phyloP scores from a whole-genome alignment of 2,329 filamentous ascomycete genomes.

The Talaromyces verruculosus region DNA sequence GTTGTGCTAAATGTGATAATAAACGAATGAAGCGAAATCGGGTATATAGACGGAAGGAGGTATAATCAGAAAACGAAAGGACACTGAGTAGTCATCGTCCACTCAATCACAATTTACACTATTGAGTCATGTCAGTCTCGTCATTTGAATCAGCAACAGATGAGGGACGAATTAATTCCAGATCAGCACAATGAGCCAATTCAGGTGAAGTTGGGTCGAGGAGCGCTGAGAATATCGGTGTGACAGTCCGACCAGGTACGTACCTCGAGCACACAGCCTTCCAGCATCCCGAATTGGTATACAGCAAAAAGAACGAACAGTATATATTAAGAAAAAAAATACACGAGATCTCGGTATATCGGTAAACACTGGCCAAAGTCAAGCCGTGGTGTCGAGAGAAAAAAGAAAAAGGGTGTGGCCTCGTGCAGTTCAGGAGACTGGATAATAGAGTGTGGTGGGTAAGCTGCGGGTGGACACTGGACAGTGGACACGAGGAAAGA shows the following conservation, averaged over 20 bases:
- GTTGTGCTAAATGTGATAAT: not conserved
- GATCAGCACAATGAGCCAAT: not conserved
- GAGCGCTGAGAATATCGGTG: not conserved
- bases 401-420: not conserved
- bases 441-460: constrained; percentile 6
- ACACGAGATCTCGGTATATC: not conserved
- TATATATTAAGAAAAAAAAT: not conserved
- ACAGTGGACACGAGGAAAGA: not conserved
- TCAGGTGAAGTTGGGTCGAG: not conserved
- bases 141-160: not conserved
- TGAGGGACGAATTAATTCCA: not conserved
- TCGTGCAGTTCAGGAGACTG: constrained; percentile 17
- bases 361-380: not conserved
- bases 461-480: not conserved
- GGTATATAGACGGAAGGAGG: constrained; percentile 6
- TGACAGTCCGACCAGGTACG: not conserved
- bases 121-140: constrained; percentile 9
- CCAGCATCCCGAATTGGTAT: constrained; percentile 8
- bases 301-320: not conserved
- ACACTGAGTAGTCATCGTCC: constrained; percentile 10
- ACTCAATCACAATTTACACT: not conserved
- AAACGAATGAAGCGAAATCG: constrained; percentile 2
- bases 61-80: not conserved
- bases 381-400: not conserved
- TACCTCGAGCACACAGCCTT: constrained; percentile 7